Conservation (phyloP, 1,139 yeast genomes). For the Blastobotrys buckinghamii region DNA sequence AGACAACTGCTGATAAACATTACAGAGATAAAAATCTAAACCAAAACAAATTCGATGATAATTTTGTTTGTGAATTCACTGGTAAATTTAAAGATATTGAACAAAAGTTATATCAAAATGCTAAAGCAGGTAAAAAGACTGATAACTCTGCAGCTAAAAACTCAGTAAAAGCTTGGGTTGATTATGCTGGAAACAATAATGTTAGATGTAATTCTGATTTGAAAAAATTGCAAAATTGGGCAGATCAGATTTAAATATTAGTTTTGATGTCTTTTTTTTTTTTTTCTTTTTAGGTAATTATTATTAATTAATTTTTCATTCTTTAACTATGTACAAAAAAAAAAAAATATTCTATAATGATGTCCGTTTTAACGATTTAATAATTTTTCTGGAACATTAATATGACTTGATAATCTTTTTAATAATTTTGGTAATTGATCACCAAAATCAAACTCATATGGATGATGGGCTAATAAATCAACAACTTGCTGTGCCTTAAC, state of each 20-base stretch:
- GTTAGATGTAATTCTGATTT: not conserved
- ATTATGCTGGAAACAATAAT: not conserved
- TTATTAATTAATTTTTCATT: not conserved
- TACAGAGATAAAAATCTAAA: slow-evolving; percentile 3
- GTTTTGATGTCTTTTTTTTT: not conserved
- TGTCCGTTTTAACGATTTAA: too few relatives aligned
- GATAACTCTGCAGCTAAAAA: not conserved
- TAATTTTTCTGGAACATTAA: slow-evolving; percentile 9
- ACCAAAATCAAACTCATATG: slow-evolving; percentile 14
- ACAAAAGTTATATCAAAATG: not conserved
- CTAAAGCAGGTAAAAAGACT: not conserved
- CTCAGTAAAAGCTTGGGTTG: not conserved
- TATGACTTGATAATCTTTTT: not conserved
- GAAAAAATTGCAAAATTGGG: not conserved
- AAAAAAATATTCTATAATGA: not conserved
- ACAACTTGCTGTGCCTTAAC: slow-evolving; percentile 38
- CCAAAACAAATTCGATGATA: slow-evolving; percentile 3
- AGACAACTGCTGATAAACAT: not conserved
- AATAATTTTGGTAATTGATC: slow-evolving; percentile 9
- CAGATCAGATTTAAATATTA: not conserved
- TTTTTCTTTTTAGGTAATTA: not conserved
- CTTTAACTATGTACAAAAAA: too few relatives aligned
- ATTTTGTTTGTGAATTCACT: slow-evolving; percentile 4
- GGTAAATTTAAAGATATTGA: slow-evolving; percentile 1
- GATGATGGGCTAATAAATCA: slow-evolving; percentile 23